These are phyloP conservation scores for Stentor roeselii DNA, from an alignment of 73 alveolate species.

Conservation along the genomic window DNA sequence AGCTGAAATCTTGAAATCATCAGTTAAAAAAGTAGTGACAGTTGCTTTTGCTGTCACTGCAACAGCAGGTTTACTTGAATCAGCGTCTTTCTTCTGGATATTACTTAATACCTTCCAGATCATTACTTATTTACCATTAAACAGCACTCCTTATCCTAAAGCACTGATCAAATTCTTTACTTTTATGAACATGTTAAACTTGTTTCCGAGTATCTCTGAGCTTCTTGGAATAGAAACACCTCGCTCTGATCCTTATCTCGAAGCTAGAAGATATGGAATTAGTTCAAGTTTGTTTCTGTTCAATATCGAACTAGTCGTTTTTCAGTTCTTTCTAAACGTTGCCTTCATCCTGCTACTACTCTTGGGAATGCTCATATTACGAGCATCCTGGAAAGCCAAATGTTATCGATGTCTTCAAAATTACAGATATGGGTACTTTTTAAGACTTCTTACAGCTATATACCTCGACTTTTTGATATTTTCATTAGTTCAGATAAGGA, in stretches of 20 bases:
- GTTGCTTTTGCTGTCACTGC: not conserved
- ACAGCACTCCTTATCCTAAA: too few species aligned
- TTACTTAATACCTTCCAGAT: not conserved
- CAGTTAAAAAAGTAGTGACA: not conserved
- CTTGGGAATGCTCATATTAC: not conserved
- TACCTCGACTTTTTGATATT: not conserved
- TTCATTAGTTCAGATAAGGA: not conserved
- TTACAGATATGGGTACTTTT: not conserved
- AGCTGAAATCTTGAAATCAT: too few species aligned
- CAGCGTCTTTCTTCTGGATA: not conserved
- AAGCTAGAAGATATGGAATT: too few species aligned
- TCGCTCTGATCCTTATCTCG: too few species aligned
- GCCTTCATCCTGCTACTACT: not conserved
- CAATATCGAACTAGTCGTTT: not conserved
- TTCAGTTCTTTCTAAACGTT: too few species aligned
- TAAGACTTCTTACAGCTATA: not conserved
- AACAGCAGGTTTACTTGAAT: not conserved
- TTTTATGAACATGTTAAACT: too few species aligned
- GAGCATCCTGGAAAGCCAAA: not conserved
- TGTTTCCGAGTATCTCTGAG: too few species aligned
- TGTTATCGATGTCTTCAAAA: not conserved
- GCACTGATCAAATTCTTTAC: too few species aligned
- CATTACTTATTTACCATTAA: not conserved
- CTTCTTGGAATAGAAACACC: too few species aligned
- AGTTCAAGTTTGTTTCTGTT: too few species aligned